phyloP scores from a whole-genome alignment of 345 rosid species.

The Acer saccharum region DNA sequence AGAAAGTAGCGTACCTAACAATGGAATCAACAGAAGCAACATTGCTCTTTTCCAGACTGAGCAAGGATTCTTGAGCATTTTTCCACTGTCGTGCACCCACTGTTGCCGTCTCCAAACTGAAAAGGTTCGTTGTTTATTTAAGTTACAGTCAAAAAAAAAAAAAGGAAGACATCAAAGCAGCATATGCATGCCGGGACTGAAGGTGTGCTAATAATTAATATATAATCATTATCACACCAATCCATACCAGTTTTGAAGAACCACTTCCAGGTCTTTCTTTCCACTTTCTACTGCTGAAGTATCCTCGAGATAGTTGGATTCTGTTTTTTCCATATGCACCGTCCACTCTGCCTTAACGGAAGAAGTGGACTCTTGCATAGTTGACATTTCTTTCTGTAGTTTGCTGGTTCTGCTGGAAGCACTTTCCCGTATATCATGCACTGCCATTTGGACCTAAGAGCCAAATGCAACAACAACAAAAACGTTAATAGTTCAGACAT shows the following conservation, averaged over 20 bases:
- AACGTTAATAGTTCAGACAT: constrained; percentile 7
- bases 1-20: constrained; percentile 59
- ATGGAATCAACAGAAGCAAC: constrained; percentile 89
- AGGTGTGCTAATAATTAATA: neutral
- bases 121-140: constrained; percentile 16
- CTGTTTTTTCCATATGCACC: constrained; percentile 77
- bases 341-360: constrained; percentile 81
- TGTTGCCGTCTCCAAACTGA: constrained; percentile 76
- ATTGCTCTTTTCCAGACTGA: constrained; percentile 70
- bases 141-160: constrained; percentile 23
- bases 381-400: constrained; percentile 88
- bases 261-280: constrained; percentile 76
- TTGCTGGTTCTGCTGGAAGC: constrained; percentile 70
- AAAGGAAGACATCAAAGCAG: neutral
- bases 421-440: constrained; percentile 79
- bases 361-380: constrained; percentile 82
- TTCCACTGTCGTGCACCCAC: constrained; percentile 86
- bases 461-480: neutral
- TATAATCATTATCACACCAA: neutral
- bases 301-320: constrained; percentile 66
- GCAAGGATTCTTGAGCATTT: constrained; percentile 84
- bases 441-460: constrained; percentile 84
- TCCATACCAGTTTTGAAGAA: constrained; percentile 79
- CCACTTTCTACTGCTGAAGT: constrained; percentile 74
- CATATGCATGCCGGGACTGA: constrained; percentile 3